A percentile compares a stretch with the other conserved stretches of the same genome.
These are phyloP conservation scores for Alternaria ethzedia DNA, from an alignment of 2,329 filamentous ascomycete genomes.

Conservation along the genomic window DNA sequence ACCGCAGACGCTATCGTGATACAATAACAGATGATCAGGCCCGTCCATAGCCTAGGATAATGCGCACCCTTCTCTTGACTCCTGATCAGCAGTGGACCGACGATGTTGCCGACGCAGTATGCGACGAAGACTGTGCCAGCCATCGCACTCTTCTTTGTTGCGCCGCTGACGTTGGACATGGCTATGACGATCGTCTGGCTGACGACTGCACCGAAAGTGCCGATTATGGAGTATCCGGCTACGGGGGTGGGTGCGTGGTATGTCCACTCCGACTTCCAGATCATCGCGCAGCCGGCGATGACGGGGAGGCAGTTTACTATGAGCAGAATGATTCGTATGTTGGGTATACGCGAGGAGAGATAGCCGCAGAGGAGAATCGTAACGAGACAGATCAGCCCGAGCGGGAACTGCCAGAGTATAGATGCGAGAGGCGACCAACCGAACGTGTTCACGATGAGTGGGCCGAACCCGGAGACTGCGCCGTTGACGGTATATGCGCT, in stretches of 20 bases:
- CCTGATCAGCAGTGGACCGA: conserved; percentile 74
- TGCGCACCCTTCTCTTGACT: conserved; percentile 69
- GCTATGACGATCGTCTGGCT: conserved; percentile 65
- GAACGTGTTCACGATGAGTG: conserved; percentile 49
- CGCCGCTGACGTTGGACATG: conserved; percentile 74
- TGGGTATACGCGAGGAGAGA: conserved; percentile 64
- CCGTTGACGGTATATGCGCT: conserved; percentile 65
- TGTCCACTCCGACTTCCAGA: conserved; percentile 72
- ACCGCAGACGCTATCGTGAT: conserved; percentile 68
- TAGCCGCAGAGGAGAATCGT: conserved; percentile 71
- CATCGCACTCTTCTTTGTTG: conserved; percentile 81
- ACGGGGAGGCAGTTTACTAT: conserved; percentile 73
- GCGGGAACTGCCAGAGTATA: conserved; percentile 70
- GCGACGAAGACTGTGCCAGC: conserved; percentile 76
- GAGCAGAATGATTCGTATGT: conserved; percentile 70
- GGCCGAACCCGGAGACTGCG: conserved; percentile 50
- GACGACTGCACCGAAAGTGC: conserved; percentile 75
- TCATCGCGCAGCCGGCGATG: conserved; percentile 75
- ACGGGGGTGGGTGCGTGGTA: conserved; percentile 70
- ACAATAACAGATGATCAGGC: conserved; percentile 71
- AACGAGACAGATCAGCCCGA: conserved; percentile 72
- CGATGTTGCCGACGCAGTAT: conserved; percentile 78
- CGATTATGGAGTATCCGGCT: conserved; percentile 73
- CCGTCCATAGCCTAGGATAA: conserved; percentile 75
- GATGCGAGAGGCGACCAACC: conserved; percentile 51